Conservation (phyloP, 345 rosid species). For the Excoecaria agallocha region DNA sequence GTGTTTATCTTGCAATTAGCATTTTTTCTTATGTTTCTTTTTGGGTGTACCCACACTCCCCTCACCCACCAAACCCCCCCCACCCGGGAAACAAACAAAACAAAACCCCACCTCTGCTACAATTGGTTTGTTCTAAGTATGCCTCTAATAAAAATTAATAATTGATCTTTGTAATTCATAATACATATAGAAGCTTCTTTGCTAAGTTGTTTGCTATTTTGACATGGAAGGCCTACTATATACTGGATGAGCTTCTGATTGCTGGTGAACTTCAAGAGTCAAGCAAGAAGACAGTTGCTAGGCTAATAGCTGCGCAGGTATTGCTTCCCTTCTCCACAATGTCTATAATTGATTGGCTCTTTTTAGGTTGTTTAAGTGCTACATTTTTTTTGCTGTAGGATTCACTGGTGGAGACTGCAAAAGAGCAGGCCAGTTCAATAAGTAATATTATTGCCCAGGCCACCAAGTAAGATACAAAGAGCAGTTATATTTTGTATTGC, state of each 20-base stretch:
- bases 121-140: neutral
- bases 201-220: constrained; percentile 19
- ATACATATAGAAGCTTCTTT: neutral
- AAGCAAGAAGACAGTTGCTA: constrained; percentile 89
- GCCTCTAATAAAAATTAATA: neutral
- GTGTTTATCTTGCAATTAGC: neutral
- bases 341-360: neutral
- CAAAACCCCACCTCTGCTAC: neutral
- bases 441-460: constrained; percentile 93
- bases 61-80: no score
- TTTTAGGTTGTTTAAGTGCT: neutral
- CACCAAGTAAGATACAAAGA: constrained; percentile 52
- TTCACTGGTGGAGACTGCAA: constrained; percentile 88
- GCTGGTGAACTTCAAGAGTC: constrained; percentile 98
- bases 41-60: no score
- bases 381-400: constrained; percentile 43
- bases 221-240: constrained; percentile 68
- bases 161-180: neutral
- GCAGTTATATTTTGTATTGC: neutral
- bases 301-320: constrained; percentile 87
- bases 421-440: constrained; percentile 85
- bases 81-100: no score
- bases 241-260: constrained; percentile 83
- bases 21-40: neutral
- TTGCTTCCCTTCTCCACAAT: neutral